Base-by-base conservation (phyloP, 1,284 basidiomycete species). In the Cutaneotrichosporon cutaneum region DNA sequence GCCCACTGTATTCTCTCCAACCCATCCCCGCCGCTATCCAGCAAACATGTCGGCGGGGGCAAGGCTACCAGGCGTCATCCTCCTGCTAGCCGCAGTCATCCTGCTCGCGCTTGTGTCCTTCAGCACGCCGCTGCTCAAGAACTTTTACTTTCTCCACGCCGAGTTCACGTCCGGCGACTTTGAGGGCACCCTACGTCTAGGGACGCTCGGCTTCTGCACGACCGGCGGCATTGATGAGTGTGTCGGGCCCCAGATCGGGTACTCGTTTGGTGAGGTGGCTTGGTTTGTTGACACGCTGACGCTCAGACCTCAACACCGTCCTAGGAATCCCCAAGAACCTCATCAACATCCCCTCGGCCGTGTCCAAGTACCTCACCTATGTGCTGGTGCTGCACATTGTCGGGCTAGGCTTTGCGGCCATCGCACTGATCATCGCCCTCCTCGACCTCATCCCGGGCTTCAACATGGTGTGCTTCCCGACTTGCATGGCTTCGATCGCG, bases 301-400 rank as follows among this genome's bases (percentile, higher is more conserved):
- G 6, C 6, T 51, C 71, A 93, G 91, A 94, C 72, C 86, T 92
- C 67, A 92, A 93, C 71, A 75, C 80, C 35, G 83, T 94, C 2
- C 85, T 94, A 44, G 88, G 87, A 16, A 84, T 92, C 75, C 80
- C 83, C 2, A 45, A 32, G 7, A 27, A 27, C 5, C 77, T 84
- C 24, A 77, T 80, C 68, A 76, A 90, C 68, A 92, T 94, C 58
- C 92, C 92, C 4, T 63, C 68, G 35, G 65, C 71, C 11, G 69
- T 78, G 56, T 88, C 91, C 64, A 93, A 93, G 82, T 94, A 91
- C 88, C 81, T 94, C 71, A 95, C 92, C 14, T 93, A 93, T 70
- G 87, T 86, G 22, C 86, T 95, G 66, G 86, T 94, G 64, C 83
- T 94, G n/a, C 92, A 94, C 73, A 85, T 92, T 67, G 86, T 91